phyloP scores from a whole-genome alignment of 108 stramenopile genomes.

The Mediolabrus comicus region DNA sequence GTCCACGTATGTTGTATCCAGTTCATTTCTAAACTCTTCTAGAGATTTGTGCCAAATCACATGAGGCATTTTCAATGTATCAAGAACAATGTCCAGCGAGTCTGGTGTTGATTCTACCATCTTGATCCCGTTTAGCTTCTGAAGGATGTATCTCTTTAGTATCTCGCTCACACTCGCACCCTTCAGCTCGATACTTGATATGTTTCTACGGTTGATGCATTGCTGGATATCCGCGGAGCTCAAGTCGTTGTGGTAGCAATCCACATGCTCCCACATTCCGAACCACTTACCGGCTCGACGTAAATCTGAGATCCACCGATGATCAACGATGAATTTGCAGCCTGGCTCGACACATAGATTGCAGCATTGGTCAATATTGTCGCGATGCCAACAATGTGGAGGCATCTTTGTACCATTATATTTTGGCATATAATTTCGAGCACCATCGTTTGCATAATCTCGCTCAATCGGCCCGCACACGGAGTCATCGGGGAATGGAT shows the following conservation, averaged over 20 bases:
- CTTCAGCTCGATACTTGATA: slow-evolving; percentile 11
- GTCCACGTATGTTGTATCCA: background rate
- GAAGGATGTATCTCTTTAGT: background rate
- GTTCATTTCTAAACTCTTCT: slow-evolving; percentile 5
- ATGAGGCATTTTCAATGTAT: slow-evolving; percentile 37
- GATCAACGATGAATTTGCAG: slow-evolving; percentile 9
- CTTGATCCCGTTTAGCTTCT: slow-evolving; percentile 17
- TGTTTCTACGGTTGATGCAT: slow-evolving; percentile 24
- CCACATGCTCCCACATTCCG: slow-evolving; percentile 30
- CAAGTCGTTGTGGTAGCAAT: slow-evolving; percentile 30
- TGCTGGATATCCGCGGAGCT: slow-evolving; percentile 17
- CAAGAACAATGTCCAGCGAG: background rate
- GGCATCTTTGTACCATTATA: slow-evolving; percentile 11
- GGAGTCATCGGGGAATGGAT: slow-evolving; percentile 32
- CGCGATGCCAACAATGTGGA: slow-evolving; percentile 45
- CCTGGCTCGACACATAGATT: slow-evolving; percentile 22
- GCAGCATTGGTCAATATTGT: slow-evolving; percentile 26
- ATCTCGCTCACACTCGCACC: slow-evolving; percentile 20
- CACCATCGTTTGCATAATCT: background rate
- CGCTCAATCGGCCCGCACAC: background rate
- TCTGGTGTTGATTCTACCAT: background rate
- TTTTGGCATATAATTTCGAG: background rate
- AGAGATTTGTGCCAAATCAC: slow-evolving; percentile 16
- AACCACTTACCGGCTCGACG: slow-evolving; percentile 14
- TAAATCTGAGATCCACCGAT: slow-evolving; percentile 22